Conservation (phyloP, 2,329 filamentous ascomycete genomes). For the Thielaviopsis musarum region DNA sequence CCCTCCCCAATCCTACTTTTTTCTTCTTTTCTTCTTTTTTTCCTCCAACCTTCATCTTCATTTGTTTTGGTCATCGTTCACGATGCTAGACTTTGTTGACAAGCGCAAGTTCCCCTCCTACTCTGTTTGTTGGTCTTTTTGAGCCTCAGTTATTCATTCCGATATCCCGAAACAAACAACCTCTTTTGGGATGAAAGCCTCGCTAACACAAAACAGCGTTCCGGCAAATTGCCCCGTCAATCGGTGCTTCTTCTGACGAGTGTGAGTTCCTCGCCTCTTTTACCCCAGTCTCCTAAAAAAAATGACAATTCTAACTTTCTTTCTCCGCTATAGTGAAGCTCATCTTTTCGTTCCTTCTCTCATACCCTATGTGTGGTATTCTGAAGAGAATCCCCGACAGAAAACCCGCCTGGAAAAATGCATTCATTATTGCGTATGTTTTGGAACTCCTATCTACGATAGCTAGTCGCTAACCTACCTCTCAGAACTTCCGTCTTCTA, state of each 20-base stretch:
- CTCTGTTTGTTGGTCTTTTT: not conserved
- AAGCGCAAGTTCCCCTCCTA: not conserved
- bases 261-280: constrained; percentile 19
- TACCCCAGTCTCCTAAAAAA: not conserved
- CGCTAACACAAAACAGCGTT: constrained; percentile 23
- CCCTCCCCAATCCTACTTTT: not conserved
- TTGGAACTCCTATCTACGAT: not conserved
- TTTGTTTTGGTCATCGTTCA: not conserved
- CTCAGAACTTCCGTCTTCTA: constrained; percentile 69
- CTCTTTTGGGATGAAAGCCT: not conserved
- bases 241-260: constrained; percentile 31
- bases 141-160: not conserved
- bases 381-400: constrained; percentile 82
- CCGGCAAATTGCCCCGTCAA: constrained; percentile 22
- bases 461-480: not conserved
- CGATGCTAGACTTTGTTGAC: constrained; percentile 10
- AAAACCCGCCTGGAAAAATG: constrained; percentile 69
- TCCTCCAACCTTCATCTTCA: not conserved
- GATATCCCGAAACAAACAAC: not conserved
- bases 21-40: not conserved
- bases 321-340: constrained; percentile 58
- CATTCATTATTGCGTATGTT: constrained; percentile 61
- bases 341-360: constrained; percentile 75
- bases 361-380: constrained; percentile 76
- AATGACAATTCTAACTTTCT: not conserved